Evolutionary conservation across 164 flowering plant genomes (phyloP), one percentile per base, ranked within the genome.

Genomic region (Pachysandra terminalis): DNA sequence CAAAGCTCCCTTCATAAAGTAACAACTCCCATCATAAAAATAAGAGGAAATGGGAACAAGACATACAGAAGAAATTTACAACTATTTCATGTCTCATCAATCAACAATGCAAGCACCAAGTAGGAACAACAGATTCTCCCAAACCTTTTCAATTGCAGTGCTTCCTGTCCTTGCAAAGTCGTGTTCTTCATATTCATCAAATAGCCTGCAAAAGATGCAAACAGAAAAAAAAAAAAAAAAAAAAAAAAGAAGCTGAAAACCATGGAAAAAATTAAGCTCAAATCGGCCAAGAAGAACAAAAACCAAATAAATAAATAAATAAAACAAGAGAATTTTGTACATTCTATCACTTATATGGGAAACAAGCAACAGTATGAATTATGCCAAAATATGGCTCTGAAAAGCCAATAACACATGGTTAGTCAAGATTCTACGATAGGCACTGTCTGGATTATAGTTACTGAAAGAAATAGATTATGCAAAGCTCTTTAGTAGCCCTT

Each of bases 151-250:
- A 23, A 83, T 64, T 23, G 93, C 90, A 56, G 56, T 71, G 75
- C 78, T 81, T 76, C 98, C 98, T 6, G 97, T 95, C 81, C 91
- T 89, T 35, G 96, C 93, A 82, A 86, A 94, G 71, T 90, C 97
- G 74, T 82, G 74, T 9, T 87, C 96, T 74, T 90, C 86, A 70
- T 77, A 92, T 68, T 81, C 84, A 51, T 75, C 83, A 77, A 94
- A 91, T 67, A 89, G 27, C 67, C 98, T 94, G 87, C 75, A 73
- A 60, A 65, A 69, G 5, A 63, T 19, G 0, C 15, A 52, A 9
- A 65, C 1, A 25, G n/a, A 8, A 62, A 48, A 17, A 9, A 41
- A 12, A 62, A 48, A 17, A 9, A 41, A 12, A n/a, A n/a, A n/a
- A n/a, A n/a, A n/a, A n/a, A n/a, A n/a, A n/a, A n/a, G n/a, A n/a